Evolutionary conservation across 805 yeast genomes (phyloP), one percentile per base, ranked within the genome.

Genomic region (Candida sonorensis): DNA sequence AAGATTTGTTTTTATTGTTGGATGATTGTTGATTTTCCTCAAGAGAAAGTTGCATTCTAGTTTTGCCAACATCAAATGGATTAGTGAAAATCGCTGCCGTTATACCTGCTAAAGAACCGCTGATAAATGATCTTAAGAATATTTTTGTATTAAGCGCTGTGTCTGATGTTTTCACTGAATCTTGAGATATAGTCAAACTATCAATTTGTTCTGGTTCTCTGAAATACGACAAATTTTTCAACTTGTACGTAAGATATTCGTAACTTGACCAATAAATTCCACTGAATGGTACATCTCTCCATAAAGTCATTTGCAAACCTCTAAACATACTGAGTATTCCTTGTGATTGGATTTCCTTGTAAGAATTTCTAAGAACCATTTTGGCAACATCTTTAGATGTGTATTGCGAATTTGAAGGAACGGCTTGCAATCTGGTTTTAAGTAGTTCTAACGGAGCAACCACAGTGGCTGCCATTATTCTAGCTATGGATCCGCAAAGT

Each of bases 281-380:
- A 40, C 94, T 81, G 54, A 92, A 92, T 2, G 98, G 98, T 0
- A 90, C 97, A 55, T 92, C 98, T 57, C 98, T 69, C 95, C 95
- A 90, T 11, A 92, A 66, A 0, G 98, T 92, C 24, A 92, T 68
- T 25, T 81, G 77, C 15, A 92, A 62, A 0, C 98, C 98, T 34
- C 80, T 78, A 67, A 87, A 92, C 13, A 92, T 55, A 0, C 86
- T 69, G 2, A 60, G 55, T 3, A 72, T 38, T 0, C 98, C 98
- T 10, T 67, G 65, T 1, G 51, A 38, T 23, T 59, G 53, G 5
- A 85, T 60, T 46, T 80, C 77, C 3, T 38, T 33, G 10, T 32
- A 24, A 8, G 61, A 47, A 23, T 56, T 59, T 7, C 35, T 36
- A 13, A 59, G 18, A 26, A 60, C 64, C 55, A 58, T 87, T 17